Percentiles rank a stretch among this genome's conserved stretches.
These are phyloP conservation scores for Cladosporium sp. DNA, from an alignment of 2,329 filamentous ascomycete species.

Conservation along the genomic window DNA sequence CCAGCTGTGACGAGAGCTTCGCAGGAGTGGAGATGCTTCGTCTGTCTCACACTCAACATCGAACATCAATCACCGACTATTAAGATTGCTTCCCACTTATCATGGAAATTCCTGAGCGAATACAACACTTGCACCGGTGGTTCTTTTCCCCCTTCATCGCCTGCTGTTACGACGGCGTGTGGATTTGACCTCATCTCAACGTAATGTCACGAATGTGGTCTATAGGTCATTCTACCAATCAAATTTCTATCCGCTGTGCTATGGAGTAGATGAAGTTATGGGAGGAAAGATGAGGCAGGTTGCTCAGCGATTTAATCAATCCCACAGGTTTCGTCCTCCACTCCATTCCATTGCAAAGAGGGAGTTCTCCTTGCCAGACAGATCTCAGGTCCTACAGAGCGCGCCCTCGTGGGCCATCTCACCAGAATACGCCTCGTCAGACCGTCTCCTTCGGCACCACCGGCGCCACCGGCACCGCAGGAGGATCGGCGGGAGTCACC, in stretches of 20 bases:
- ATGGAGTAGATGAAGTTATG: neutral
- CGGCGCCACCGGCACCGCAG: neutral
- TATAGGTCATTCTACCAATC: neutral
- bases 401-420: neutral
- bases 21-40: constrained; percentile 1
- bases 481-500: neutral
- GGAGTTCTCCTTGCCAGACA: neutral
- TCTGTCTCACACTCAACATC: neutral
- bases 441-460: constrained; percentile 3
- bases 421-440: neutral
- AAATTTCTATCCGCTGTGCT: neutral
- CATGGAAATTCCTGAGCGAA: neutral
- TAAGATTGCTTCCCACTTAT: neutral
- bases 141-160: neutral
- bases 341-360: neutral
- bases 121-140: neutral
- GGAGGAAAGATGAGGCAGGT: neutral
- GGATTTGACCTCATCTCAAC: neutral
- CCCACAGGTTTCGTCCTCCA: neutral
- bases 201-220: neutral
- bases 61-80: neutral
- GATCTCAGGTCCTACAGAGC: neutral
- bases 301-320: neutral
- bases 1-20: neutral
- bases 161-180: neutral